These are phyloP conservation scores for Elaeis oleifera DNA, from an alignment of 202 grass and related monocot genomes.

Conservation along the genomic window DNA sequence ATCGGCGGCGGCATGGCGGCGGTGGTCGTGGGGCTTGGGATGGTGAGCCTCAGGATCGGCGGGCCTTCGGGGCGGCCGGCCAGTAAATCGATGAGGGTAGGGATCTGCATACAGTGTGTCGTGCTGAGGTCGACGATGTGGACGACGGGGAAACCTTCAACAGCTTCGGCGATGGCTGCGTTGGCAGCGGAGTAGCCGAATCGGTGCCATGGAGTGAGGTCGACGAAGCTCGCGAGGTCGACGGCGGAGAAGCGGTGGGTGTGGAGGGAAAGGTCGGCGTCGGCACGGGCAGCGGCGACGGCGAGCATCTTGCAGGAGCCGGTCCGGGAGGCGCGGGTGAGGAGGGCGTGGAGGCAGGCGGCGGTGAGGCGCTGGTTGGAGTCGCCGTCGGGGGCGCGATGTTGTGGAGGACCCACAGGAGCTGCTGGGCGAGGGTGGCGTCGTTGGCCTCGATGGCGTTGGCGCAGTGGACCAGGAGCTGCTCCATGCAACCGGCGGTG, in stretches of 20 bases:
- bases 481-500: conserved; percentile 77
- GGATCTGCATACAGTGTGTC: conserved; percentile 99
- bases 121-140: conserved; percentile 89
- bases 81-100: conserved; percentile 86
- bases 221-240: conserved; percentile 79
- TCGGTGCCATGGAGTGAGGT: conserved; percentile 95
- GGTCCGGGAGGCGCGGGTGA: conserved; percentile 65
- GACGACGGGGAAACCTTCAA: conserved; percentile 54
- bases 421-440: conserved; percentile 88
- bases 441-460: conserved; percentile 93
- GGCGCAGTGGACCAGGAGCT: conserved; percentile 95
- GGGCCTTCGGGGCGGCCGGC: conserved; percentile 60
- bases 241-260: conserved; percentile 75
- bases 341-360: conserved; percentile 75
- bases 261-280: conserved; percentile 41
- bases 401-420: conserved; percentile 98
- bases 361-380: conserved; percentile 76
- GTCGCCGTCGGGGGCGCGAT: conserved; percentile 86
- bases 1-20: conserved; percentile 31
- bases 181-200: conserved; percentile 89
- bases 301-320: conserved; percentile 82
- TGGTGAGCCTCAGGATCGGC: conserved; percentile 62
- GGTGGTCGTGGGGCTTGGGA: conserved; percentile 26
- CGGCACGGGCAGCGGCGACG: conserved; percentile 31
- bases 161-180: conserved; percentile 70